These are phyloP conservation scores for Aspergillus hiratsukae DNA, from an alignment of 2,329 filamentous ascomycete species.

Conservation along the genomic window DNA sequence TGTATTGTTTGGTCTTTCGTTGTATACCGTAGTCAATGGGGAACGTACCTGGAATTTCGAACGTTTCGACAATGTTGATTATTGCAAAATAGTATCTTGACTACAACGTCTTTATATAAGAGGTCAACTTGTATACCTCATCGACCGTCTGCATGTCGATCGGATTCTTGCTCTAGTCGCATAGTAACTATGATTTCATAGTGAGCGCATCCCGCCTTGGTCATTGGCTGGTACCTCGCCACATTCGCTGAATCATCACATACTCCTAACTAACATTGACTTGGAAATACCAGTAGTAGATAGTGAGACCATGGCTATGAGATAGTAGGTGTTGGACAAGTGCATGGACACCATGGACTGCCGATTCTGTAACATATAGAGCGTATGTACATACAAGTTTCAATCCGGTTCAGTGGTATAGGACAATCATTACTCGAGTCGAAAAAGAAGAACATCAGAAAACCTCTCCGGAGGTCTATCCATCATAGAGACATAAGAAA, in stretches of 20 bases:
- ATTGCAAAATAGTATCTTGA: background rate
- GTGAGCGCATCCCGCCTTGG: background rate
- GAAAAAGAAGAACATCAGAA: background rate
- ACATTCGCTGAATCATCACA: background rate
- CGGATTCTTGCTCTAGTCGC: background rate
- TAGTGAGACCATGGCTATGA: background rate
- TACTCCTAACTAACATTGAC: background rate
- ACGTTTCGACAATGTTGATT: background rate
- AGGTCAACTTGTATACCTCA: background rate
- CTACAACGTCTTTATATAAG: background rate
- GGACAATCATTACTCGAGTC: background rate
- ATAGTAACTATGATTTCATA: background rate
- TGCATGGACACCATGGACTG: background rate
- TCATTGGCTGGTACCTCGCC: background rate
- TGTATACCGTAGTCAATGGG: background rate
- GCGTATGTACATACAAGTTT: background rate
- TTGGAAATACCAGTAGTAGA: background rate
- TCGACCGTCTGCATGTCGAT: background rate
- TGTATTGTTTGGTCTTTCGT: background rate
- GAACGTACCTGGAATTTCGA: background rate
- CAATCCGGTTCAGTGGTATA: background rate
- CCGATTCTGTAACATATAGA: background rate
- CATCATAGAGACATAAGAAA: background rate
- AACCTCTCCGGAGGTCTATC: background rate
- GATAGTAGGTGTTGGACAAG: background rate